Base-by-base conservation (phyloP, 2,329 filamentous ascomycete genomes). In the Colletotrichum tamarilloi region DNA sequence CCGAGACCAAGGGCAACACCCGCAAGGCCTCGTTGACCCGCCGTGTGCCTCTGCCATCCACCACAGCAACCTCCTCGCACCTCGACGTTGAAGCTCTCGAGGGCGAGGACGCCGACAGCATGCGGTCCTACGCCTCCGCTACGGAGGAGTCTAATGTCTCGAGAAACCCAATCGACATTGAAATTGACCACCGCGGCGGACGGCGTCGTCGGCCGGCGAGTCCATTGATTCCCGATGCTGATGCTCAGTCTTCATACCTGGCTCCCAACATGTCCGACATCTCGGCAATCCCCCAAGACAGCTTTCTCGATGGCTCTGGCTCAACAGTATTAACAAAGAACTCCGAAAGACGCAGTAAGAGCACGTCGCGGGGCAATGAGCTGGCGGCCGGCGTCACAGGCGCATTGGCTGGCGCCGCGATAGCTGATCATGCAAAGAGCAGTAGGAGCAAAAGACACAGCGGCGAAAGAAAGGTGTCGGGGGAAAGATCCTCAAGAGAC, bases 161-260 rank as follows among this genome's bases (percentile, higher is more conserved):
- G 38, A 87, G 89, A 67, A 92, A 93, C 66, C 95, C 95, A 46
- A 92, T 98, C 76, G 95, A 98, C 80, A 94, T 98, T 74, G 96
- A 98, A 81, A 94, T 98, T 75, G 89, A 95, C 78, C 82, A 95
- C 78, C 82, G 79, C 63, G 80, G 80, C 76, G 84, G 83, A 69
- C 85, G 87, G 75, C 86, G 88, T 80, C 92, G 88, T 81, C 88
- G 88, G 74, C 88, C 86, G 86, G 93, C 89, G 83, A 98, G 88
- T 75, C 96, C 84, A 82, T 89, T 89, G 79, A 92, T 90, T 74
- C 90, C 86, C 78, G 87, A 82, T 60, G 86, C 80, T 83, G 91
- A 84, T 83, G 88, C 67, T 30, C 92, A 83, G 24, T 89, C 84
- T 80, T 90, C 82, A 66, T 95, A 93, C 80, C 85, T 92, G 62